Percentiles rank a stretch among this genome's conserved stretches.
phyloP scores from a whole-genome alignment of 768 basidiomycete genomes.

The Xerocomus brunneocitrinus region DNA sequence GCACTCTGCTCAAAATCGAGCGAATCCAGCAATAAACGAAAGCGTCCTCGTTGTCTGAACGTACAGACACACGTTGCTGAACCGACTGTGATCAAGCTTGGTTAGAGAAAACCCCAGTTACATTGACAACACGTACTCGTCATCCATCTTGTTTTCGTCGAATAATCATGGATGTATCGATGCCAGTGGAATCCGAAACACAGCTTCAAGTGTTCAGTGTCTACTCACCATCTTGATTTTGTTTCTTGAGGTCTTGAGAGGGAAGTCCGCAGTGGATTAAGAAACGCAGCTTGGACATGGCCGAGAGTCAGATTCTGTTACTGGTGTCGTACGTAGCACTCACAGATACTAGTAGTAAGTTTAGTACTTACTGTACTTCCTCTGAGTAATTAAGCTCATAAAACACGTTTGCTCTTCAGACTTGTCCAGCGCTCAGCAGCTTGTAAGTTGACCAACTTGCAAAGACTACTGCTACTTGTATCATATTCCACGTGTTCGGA shows the following conservation, averaged over 20 bases:
- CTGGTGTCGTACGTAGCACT: not conserved
- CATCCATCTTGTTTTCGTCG: slow-evolving; percentile 44
- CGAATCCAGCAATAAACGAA: slow-evolving; percentile 39
- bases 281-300: slow-evolving; percentile 20
- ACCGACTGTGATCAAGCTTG: slow-evolving; percentile 15
- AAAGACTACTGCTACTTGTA: not conserved
- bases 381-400: too few species aligned
- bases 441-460: too few species aligned
- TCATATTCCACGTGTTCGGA: not conserved
- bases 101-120: slow-evolving; percentile 18
- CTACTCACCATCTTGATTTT: slow-evolving; percentile 48
- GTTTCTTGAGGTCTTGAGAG: slow-evolving; percentile 25
- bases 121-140: slow-evolving; percentile 42
- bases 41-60: slow-evolving; percentile 36
- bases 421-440: too few species aligned
- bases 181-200: slow-evolving; percentile 37
- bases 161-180: slow-evolving; percentile 34
- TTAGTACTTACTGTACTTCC: not conserved
- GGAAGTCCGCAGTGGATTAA: not conserved
- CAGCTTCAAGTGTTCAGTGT: slow-evolving; percentile 11
- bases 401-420: too few species aligned
- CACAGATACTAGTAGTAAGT: too few species aligned
- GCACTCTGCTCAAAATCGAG: slow-evolving; percentile 30
- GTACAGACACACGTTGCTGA: slow-evolving; percentile 16
- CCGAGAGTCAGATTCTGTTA: slow-evolving; percentile 7